These are phyloP conservation scores for Gossypium turneri DNA, from an alignment of 345 rosid genomes.

Conservation along the genomic window DNA sequence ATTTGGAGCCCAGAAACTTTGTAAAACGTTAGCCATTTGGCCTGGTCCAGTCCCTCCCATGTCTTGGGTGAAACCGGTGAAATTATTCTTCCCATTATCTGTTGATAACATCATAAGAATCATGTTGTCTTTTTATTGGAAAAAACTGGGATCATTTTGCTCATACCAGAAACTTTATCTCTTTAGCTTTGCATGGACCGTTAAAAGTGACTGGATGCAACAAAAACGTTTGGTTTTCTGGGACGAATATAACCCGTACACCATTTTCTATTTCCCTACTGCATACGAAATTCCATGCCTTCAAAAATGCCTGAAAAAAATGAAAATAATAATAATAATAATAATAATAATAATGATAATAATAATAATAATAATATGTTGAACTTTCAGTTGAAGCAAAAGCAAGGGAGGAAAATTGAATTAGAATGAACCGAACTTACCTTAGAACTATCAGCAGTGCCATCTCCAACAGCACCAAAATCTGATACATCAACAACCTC, in stretches of 20 bases:
- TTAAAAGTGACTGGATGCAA: conserved; percentile 25
- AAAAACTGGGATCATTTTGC: neutral
- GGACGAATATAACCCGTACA: conserved; percentile 16
- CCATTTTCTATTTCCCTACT: neutral
- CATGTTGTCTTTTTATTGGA: neutral
- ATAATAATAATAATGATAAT: too few species aligned
- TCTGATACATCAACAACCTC: conserved; percentile 21
- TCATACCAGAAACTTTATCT: conserved; percentile 28
- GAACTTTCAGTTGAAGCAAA: neutral
- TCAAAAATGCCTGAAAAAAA: conserved; percentile 30
- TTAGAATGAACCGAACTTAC: conserved; percentile 9
- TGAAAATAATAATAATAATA: too few species aligned
- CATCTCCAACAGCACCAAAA: conserved; percentile 32
- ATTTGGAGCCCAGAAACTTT: conserved; percentile 20
- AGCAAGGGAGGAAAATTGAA: neutral
- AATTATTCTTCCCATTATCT: conserved; percentile 30
- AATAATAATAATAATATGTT: neutral
- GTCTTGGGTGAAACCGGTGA: conserved; percentile 28
- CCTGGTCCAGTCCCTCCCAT: conserved; percentile 27
- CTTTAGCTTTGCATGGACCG: conserved; percentile 33
- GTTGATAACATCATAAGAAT: neutral
- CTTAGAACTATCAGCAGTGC: conserved; percentile 20
- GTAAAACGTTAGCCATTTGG: conserved; percentile 28
- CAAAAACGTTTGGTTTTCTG: conserved; percentile 21
- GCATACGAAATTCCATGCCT: conserved; percentile 37